These are phyloP conservation scores for Amanita jacksonii DNA, from an alignment of 768 basidiomycete genomes.

Conservation along the genomic window DNA sequence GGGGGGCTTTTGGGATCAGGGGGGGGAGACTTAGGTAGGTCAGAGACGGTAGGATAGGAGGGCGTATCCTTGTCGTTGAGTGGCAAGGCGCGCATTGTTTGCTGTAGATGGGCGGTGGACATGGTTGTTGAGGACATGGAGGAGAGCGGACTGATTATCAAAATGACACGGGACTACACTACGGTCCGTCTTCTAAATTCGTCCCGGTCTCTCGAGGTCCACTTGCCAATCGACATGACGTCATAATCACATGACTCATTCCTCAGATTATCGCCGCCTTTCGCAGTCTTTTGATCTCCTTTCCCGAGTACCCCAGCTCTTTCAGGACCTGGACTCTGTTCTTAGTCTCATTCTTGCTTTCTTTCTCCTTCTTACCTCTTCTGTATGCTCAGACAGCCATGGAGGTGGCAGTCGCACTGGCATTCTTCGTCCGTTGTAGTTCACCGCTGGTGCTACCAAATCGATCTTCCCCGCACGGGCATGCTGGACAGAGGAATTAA, in stretches of 20 bases:
- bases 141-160: constrained; percentile 17
- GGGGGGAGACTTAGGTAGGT: constrained; percentile 1
- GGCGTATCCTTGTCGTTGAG: constrained; percentile 8
- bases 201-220: constrained; percentile 10
- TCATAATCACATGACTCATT: constrained; percentile 9
- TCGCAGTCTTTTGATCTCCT: constrained; percentile 33
- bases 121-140: constrained; percentile 8
- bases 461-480: constrained; percentile 69
- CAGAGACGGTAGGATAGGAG: not conserved
- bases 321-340: constrained; percentile 27
- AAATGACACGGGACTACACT: constrained; percentile 12
- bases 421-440: constrained; percentile 76
- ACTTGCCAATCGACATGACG: constrained; percentile 10
- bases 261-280: constrained; percentile 26
- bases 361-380: constrained; percentile 38
- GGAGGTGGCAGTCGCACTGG: constrained; percentile 69
- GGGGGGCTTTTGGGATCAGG: constrained; percentile 6
- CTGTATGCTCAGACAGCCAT: constrained; percentile 80
- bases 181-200: constrained; percentile 15
- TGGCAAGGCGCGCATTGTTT: not conserved
- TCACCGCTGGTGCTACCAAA: constrained; percentile 72
- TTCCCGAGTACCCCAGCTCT: constrained; percentile 26
- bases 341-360: not conserved
- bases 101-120: constrained; percentile 8
- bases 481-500: constrained; percentile 46